Conservation (phyloP, 495 filamentous ascomycete genomes). For the Penicillium atrosanguineum region DNA sequence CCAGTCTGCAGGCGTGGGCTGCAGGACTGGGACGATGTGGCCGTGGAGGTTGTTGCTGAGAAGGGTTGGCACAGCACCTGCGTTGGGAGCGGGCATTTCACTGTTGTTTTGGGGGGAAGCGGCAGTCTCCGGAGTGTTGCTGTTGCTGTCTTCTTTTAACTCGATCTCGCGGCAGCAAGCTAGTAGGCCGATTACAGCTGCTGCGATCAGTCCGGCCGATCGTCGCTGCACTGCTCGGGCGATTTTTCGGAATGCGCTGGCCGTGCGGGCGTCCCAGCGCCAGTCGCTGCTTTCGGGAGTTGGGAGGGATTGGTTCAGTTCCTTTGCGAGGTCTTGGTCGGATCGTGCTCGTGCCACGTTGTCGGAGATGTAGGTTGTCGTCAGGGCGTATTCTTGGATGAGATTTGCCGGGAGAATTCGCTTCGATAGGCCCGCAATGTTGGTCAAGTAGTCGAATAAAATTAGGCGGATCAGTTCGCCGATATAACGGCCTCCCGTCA, state of each 20-base stretch:
- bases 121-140: conserved; percentile 33
- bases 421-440: conserved; percentile 31
- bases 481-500: conserved; percentile 80
- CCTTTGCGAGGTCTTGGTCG: conserved; percentile 45
- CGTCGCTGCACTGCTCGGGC: conserved; percentile 63
- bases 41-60: conserved; percentile 23
- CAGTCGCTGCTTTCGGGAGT: conserved; percentile 45
- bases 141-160: conserved; percentile 44
- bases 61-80: conserved; percentile 5
- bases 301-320: conserved; percentile 54
- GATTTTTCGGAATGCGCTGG: conserved; percentile 56
- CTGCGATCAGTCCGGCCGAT: conserved; percentile 69
- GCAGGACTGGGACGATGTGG: conserved; percentile 46
- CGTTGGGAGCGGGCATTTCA: conserved; percentile 4
- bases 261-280: conserved; percentile 58
- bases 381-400: conserved; percentile 59
- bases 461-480: conserved; percentile 78
- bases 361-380: conserved; percentile 69
- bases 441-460: conserved; percentile 62
- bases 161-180: conserved; percentile 64
- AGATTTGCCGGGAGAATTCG: conserved; percentile 56
- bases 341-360: conserved; percentile 51
- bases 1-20: conserved; percentile 40
- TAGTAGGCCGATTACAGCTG: conserved; percentile 66
- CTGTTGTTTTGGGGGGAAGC: conserved; percentile 32